Evolutionary conservation across 306 rosid genomes (phyloP), one percentile per base, ranked within the genome.

Genomic region (Casuarina equisetifolia): DNA sequence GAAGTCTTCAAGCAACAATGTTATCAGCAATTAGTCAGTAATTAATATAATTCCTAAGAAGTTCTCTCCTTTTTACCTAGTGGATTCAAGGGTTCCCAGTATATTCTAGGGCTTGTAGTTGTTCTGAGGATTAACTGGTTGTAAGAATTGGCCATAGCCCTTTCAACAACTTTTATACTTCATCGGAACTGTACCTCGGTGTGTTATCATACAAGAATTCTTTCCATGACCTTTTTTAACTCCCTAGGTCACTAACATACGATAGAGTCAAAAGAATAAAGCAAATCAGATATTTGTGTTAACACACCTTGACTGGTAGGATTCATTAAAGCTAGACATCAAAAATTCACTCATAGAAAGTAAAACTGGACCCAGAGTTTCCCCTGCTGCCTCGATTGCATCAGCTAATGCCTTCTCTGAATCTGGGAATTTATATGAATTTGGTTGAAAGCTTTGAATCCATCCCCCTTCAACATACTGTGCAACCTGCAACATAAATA

Each of bases 251-350:
- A 39, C 52, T 35, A 67, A 48, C 25, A 68, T 11, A 25, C 32
- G 66, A 74, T 5, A 57, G 76, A 68, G 5, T 58, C 38, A 54
- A 16, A 83, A 57, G 12, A 82, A 48, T 52, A 11, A 80, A 51
- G 74, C 16, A 75, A 64, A 46, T 64, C 51, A 48, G 57, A 74
- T 39, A 74, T 73, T 78, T 54, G 9, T 42, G 80, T 78, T 74
- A 70, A 76, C 89, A 75, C 57, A 90, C 98, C 98, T 94, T 67
- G 98, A 94, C 80, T 94, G 91, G 89, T 94, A 94, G 82, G 98
- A 94, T 80, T 90, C 95, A 57, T 94, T 92, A 86, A 92, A 94
- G 93, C 98, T 94, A 72, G 98, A 92, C 98, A 94, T 92, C 74
- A 94, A 86, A 83, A 85, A 94, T 90, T 92, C 97, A 70, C 98